Percentiles rank a stretch among this genome's conserved stretches.
Conservation (phyloP, 805 yeast species). For the Monosporozyma aquatica region DNA sequence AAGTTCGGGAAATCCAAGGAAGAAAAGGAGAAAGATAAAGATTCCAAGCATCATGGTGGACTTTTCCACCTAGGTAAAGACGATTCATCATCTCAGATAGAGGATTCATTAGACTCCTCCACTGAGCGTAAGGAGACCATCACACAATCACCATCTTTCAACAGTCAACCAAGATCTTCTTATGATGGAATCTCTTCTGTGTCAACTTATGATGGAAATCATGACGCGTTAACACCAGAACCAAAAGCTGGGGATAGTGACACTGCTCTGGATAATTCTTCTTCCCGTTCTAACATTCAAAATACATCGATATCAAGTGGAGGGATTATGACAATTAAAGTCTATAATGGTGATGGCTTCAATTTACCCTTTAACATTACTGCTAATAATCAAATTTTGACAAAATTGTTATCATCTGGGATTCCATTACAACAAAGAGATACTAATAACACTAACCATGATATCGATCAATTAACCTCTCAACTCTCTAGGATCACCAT, state of each 20-base stretch:
- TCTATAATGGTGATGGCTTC: slow-evolving; percentile 61
- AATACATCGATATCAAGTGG: slow-evolving; percentile 24
- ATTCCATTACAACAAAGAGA: slow-evolving; percentile 19
- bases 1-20: slow-evolving; percentile 29
- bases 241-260: slow-evolving; percentile 1
- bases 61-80: slow-evolving; percentile 2
- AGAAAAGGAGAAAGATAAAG: slow-evolving; percentile 21
- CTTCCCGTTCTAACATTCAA: slow-evolving; percentile 4
- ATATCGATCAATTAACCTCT: slow-evolving; percentile 20
- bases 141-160: slow-evolving; percentile 22
- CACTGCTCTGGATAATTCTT: slow-evolving; percentile 1
- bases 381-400: slow-evolving; percentile 51
- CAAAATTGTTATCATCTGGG: slow-evolving; percentile 58
- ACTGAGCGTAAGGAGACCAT: slow-evolving; percentile 24
- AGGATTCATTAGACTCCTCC: slow-evolving; percentile 5
- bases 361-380: slow-evolving; percentile 62
- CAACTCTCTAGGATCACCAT: slow-evolving; percentile 22
- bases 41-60: slow-evolving; percentile 6
- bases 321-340: slow-evolving; percentile 69
- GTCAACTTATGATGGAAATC: slow-evolving; percentile 10
- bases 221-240: neutral
- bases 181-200: slow-evolving; percentile 19
- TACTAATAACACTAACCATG: slow-evolving; percentile 7
- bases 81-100: neutral
- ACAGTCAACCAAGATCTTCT: slow-evolving; percentile 20